Percentiles rank a stretch among this genome's conserved stretches.
Evolutionary conservation across 164 flowering plant species (phyloP).

Genomic region (Chloranthus sessilifolius): DNA sequence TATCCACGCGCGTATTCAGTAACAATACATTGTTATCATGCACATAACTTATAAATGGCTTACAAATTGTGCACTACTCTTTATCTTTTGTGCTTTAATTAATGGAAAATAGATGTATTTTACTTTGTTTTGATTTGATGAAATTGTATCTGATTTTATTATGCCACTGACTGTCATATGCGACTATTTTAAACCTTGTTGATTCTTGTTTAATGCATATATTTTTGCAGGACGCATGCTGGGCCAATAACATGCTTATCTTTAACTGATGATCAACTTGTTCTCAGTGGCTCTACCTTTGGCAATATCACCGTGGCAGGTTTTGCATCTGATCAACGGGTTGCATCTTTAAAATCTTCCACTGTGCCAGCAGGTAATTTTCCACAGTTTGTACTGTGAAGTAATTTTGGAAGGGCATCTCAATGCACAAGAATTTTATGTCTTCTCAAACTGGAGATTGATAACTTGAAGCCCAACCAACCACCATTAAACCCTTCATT

Average conservation of each 20-base stretch:
- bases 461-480: too few species aligned
- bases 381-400: too few species aligned
- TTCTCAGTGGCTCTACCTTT: conserved; percentile 69
- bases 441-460: too few species aligned
- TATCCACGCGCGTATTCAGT: too few species aligned
- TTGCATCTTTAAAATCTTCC: conserved; percentile 39
- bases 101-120: neutral
- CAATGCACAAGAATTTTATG: too few species aligned
- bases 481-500: too few species aligned
- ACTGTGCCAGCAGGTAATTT: conserved; percentile 42
- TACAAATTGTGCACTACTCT: too few species aligned
- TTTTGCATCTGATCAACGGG: conserved; percentile 52
- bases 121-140: neutral
- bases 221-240: conserved; percentile 64
- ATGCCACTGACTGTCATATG: neutral
- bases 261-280: conserved; percentile 60
- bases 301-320: conserved; percentile 59
- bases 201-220: neutral
- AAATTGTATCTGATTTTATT: neutral
- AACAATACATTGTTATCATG: too few species aligned
- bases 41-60: too few species aligned
- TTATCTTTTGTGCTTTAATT: too few species aligned
- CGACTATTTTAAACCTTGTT: neutral
- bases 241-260: conserved; percentile 65
- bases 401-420: neutral